Evolutionary conservation across 1,284 basidiomycete species (phyloP).

Genomic region (Heterobasidion parviporum): DNA sequence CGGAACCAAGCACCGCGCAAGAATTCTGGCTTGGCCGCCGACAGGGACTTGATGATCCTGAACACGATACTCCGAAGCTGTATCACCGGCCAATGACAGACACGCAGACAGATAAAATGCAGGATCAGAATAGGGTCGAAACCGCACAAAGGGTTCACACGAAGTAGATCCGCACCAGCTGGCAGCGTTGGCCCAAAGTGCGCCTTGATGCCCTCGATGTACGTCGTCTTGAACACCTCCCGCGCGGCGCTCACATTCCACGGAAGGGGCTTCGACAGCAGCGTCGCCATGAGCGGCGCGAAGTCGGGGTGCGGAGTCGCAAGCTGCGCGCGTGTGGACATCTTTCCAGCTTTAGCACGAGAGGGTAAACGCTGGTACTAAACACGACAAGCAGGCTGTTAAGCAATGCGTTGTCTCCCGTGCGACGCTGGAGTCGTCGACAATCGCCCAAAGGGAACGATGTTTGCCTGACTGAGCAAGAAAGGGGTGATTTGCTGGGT

Average conservation of each 20-base stretch:
- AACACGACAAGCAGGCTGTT: neutral
- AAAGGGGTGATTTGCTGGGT: too few relatives aligned
- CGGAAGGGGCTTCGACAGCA: neutral
- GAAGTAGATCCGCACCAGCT: neutral
- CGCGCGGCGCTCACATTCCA: neutral
- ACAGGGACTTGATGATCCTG: slow-evolving; percentile 6
- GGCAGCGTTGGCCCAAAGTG: neutral
- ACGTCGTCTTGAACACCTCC: neutral
- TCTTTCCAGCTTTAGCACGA: neutral
- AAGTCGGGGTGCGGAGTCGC: neutral
- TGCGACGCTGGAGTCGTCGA: too few relatives aligned
- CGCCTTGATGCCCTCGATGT: neutral
- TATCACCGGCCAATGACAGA: too few relatives aligned
- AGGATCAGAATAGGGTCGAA: too few relatives aligned
- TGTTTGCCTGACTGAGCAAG: too few relatives aligned
- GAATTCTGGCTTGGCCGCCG: slow-evolving; percentile 3
- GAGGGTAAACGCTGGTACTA: neutral
- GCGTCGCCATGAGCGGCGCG: neutral
- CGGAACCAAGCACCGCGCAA: slow-evolving; percentile 1
- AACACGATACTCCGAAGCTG: neutral
- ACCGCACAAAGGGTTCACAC: too few relatives aligned
- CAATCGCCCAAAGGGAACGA: too few relatives aligned
- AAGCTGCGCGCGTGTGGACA: neutral
- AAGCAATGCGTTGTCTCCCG: too few relatives aligned
- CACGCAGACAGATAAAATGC: too few relatives aligned